phyloP scores from a whole-genome alignment of 257 asterid genomes.

The Craterostigma plantagineum region DNA sequence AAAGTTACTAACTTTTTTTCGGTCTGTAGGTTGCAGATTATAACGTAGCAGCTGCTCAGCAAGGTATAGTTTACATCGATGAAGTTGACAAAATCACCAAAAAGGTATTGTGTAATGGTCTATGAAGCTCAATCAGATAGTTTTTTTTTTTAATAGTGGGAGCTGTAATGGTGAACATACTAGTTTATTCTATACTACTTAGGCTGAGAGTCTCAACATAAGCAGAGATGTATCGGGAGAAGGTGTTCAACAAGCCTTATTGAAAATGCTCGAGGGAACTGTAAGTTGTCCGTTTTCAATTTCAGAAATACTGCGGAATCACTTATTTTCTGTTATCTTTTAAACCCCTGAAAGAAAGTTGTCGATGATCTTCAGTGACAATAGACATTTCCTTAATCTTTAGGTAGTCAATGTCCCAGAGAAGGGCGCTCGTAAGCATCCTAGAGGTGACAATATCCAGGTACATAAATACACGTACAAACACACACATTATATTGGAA shows the following conservation, averaged over 20 bases:
- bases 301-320: background rate
- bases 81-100: conserved; percentile 98
- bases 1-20: background rate
- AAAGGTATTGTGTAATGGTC: conserved; percentile 29
- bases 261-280: conserved; percentile 99
- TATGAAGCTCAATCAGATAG: too few relatives aligned
- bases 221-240: conserved; percentile 99
- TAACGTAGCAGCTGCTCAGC: conserved; percentile 95
- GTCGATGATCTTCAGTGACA: background rate
- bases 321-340: background rate
- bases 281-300: conserved; percentile 30
- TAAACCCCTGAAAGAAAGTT: background rate
- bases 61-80: conserved; percentile 92
- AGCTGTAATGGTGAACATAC: too few relatives aligned
- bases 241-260: conserved; percentile 95
- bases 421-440: conserved; percentile 98
- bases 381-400: conserved; percentile 6
- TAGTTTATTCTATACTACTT: conserved; percentile 8
- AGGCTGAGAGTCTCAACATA: conserved; percentile 95
- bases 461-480: conserved; percentile 11
- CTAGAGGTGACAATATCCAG: conserved; percentile 99
- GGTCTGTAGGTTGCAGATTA: conserved; percentile 79
- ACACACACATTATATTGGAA: too few relatives aligned
- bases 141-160: too few relatives aligned
- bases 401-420: conserved; percentile 99